Conservation (phyloP, 1,139 yeast genomes). For the Debaryomycetaceae sp. region DNA sequence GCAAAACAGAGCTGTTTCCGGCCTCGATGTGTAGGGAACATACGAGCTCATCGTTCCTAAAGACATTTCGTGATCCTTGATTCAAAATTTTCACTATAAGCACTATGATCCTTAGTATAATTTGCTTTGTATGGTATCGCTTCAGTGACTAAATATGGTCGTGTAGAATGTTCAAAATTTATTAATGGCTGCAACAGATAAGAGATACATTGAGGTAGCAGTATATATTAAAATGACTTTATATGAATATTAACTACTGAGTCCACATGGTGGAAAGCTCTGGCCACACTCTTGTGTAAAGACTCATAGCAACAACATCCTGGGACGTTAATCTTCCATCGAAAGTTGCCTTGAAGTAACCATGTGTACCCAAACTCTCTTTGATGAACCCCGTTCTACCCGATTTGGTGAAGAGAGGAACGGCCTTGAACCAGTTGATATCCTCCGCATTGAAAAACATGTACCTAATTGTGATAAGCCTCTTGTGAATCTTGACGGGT, state of each 20-base stretch:
- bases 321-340: conserved; percentile 90
- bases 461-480: conserved; percentile 87
- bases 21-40: conserved; percentile 34
- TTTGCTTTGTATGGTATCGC: too few species aligned
- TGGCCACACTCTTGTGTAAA: conserved; percentile 95
- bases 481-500: conserved; percentile 92
- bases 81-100: not conserved
- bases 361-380: conserved; percentile 96
- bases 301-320: conserved; percentile 91
- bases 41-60: conserved; percentile 16
- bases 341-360: conserved; percentile 93
- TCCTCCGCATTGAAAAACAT: conserved; percentile 96
- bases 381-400: conserved; percentile 94
- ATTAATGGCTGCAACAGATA: too few species aligned
- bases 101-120: too few species aligned
- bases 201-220: too few species aligned
- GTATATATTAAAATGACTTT: too few species aligned
- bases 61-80: too few species aligned
- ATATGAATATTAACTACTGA: conserved; percentile 6
- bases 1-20: conserved; percentile 49
- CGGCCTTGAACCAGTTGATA: conserved; percentile 83
- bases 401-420: conserved; percentile 86
- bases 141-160: too few species aligned
- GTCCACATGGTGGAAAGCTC: conserved; percentile 35
- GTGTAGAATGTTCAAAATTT: too few species aligned